These are phyloP conservation scores for Lichtheimia corymbifera DNA, from an alignment of 371 early-diverging fungal species.

Conservation along the genomic window DNA sequence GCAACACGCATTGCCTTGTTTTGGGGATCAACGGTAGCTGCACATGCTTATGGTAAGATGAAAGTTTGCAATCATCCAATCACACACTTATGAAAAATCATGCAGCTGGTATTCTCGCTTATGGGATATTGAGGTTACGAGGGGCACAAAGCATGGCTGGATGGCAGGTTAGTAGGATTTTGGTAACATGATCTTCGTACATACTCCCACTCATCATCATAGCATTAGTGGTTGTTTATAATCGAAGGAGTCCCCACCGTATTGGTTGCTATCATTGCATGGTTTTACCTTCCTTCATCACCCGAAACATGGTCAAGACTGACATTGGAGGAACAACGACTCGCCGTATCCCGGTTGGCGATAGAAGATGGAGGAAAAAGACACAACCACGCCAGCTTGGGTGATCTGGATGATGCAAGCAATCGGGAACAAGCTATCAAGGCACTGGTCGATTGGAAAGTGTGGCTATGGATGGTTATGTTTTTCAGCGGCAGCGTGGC, in stretches of 20 bases:
- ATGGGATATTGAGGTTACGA: constrained; percentile 41
- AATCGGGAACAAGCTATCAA: constrained; percentile 40
- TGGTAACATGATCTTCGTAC: background rate
- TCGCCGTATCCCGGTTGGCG: constrained; percentile 30
- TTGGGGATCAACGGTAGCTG: constrained; percentile 48
- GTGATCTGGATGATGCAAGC: constrained; percentile 30
- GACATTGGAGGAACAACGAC: constrained; percentile 28
- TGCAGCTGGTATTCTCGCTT: constrained; percentile 49
- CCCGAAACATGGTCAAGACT: constrained; percentile 38
- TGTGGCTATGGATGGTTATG: constrained; percentile 54
- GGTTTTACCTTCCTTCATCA: constrained; percentile 41
- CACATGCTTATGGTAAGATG: constrained; percentile 45
- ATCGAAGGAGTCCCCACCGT: constrained; percentile 57
- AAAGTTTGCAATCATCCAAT: background rate
- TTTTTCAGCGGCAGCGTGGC: constrained; percentile 54
- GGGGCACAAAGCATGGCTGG: constrained; percentile 40
- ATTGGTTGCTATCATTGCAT: constrained; percentile 33
- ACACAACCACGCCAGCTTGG: constrained; percentile 26
- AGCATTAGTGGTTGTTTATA: constrained; percentile 40
- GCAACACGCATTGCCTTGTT: constrained; percentile 52
- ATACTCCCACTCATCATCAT: background rate
- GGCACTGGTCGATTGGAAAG: constrained; percentile 47
- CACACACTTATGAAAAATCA: background rate
- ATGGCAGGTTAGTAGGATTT: constrained; percentile 33
- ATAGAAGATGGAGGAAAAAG: constrained; percentile 3